Evolutionary conservation across 768 basidiomycete species (phyloP).

Genomic region (Leccinum pellstonianum): DNA sequence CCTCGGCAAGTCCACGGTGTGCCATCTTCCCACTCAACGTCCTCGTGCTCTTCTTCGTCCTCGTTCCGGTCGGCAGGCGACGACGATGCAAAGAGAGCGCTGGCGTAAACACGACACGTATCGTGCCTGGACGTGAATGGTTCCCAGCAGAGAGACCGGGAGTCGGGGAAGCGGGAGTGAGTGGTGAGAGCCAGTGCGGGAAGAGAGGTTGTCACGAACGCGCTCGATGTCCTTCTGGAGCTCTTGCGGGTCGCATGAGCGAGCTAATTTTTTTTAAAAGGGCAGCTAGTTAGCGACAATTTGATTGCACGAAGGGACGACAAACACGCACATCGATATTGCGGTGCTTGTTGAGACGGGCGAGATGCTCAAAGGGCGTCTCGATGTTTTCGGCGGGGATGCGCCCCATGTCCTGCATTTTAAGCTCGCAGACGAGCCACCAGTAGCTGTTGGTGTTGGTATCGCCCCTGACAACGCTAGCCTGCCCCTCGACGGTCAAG

Average conservation of each 20-base stretch:
- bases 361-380: constrained; percentile 94
- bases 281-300: neutral
- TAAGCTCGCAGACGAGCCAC: constrained; percentile 99
- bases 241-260: constrained; percentile 46
- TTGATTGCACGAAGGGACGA: neutral
- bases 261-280: constrained; percentile 19
- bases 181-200: constrained; percentile 47
- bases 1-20: constrained; percentile 57
- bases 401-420: constrained; percentile 99
- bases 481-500: constrained; percentile 97
- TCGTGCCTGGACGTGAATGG: constrained; percentile 31
- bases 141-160: constrained; percentile 36
- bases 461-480: constrained; percentile 98
- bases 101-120: constrained; percentile 70
- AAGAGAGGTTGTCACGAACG: constrained; percentile 44
- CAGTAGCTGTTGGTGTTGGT: constrained; percentile 98
- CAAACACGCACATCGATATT: constrained; percentile 83
- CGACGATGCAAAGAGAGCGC: constrained; percentile 63
- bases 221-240: constrained; percentile 57
- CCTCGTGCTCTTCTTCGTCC: constrained; percentile 61
- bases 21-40: constrained; percentile 48
- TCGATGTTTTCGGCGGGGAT: constrained; percentile 99
- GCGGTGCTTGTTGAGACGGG: constrained; percentile 92
- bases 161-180: constrained; percentile 48
- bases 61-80: constrained; percentile 80